Evolutionary conservation across 2,329 filamentous ascomycete genomes (phyloP), one percentile per base, ranked within the genome.

Genomic region (Verticillium nonalfalfae): DNA sequence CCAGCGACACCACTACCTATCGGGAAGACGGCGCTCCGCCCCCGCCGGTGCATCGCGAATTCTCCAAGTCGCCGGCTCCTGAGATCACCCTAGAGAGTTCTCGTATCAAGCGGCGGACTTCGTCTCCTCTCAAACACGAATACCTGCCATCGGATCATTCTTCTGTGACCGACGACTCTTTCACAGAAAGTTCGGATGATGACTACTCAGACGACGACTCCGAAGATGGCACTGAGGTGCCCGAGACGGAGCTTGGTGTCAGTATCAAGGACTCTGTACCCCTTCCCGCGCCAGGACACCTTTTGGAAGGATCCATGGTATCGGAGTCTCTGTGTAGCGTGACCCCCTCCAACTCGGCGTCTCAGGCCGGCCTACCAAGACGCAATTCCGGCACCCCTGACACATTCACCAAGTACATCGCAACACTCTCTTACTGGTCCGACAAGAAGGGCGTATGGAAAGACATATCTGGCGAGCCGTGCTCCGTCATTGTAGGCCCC

Each of bases 121-220:
- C 95, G 0, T 99, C 95, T 1, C 95, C 95, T 0, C 80, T 99
- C 58, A 99, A 99, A 77, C 94, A 98, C 71, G 94, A 99, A 76
- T 99, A 97, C 69, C 89, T 93, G 65, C 94, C 94, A 14, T 98
- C 95, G 1, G 85, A 88, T 58, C 75, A 80, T 57, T 86, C 84
- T 0, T 87, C 85, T 0, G 78, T 85, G 7, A 85, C 85, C 56
- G 88, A 86, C 0, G 84, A 85, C 52, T 85, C 85, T 7, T 76
- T 82, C 40, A 78, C 77, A 38, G 86, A 82, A 6, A 81, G 80
- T 31, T 82, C 85, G n/a, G 79, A 81, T 36, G 81, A 78, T 34
- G 79, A 81, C 39, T 74, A 81, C 18, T 83, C 82, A 6, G 76
- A 79, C 56, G 83, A 85, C 57, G 77, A 79, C 52, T 84, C 82